Evolutionary conservation across 2,329 filamentous ascomycete species (phyloP), one percentile per base, ranked within the genome.

Genomic region (Calonectria henricotiae): DNA sequence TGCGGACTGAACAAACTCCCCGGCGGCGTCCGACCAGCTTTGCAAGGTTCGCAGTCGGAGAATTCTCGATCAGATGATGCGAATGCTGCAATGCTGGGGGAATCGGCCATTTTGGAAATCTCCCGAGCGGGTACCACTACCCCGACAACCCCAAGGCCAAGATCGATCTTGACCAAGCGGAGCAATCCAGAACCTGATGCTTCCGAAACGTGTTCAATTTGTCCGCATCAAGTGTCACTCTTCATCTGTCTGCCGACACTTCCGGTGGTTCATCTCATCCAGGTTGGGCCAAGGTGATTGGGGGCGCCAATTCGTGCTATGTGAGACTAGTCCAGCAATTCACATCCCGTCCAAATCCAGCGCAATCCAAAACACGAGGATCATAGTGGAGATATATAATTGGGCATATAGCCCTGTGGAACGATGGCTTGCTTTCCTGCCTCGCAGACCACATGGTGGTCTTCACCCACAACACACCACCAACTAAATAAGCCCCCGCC

Each of bases 31-130:
- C 43, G 35, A 13, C 12, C 13, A 2, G 6, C 32, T 13, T 17
- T 58, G 23, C 39, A 41, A 37, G 25, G 51, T 58, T 58, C n/a
- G 4, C 51, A 4, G 8, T 37, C 20, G 51, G 35, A 58, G 20
- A 25, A 15, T 39, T 23, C 23, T 39, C 8, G n/a, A 58, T 58
- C 51, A 58, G 51, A 58, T 39, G 51, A 58, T 37, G 20, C 20
- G 3, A 15, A 39, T 37, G 35, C 51, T 12, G 20, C 12, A 11
- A 55, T 25, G 32, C 9, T 58, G 51, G 51, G 49, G 51, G 51
- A 58, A 39, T 27, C 51, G 32, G 13, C 32, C 23, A 23, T 58
- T 58, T 49, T 17, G 51, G 32, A 39, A 58, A 58, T 58, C 23
- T 58, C 51, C 51, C 51, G 51, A 58, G 20, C 51, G 35, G 51